Evolutionary conservation across 2,329 filamentous ascomycete genomes (phyloP).

Genomic region (Colletotrichum gigasporum): DNA sequence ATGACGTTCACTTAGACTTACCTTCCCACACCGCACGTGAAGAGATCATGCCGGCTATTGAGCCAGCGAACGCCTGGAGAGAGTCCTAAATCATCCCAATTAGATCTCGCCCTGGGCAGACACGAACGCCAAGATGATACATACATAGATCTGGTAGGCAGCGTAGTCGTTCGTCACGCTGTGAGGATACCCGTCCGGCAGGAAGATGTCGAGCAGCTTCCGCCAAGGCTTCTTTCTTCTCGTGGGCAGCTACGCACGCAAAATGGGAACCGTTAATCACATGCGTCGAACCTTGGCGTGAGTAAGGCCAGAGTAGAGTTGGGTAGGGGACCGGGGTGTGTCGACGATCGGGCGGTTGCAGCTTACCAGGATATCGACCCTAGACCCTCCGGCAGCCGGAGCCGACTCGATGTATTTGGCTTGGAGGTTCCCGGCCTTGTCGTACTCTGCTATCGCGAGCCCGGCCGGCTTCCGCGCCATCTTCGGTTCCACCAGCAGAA

Average conservation of each 20-base stretch:
- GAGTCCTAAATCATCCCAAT: slow-evolving; percentile 12
- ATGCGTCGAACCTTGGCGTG: background rate
- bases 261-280: slow-evolving; percentile 1
- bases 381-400: slow-evolving; percentile 1
- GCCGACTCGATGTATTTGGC: slow-evolving; percentile 26
- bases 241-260: slow-evolving; percentile 1
- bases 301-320: too few species aligned
- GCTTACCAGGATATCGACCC: slow-evolving; percentile 26
- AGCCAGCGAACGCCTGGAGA: slow-evolving; percentile 25
- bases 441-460: slow-evolving; percentile 18
- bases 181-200: slow-evolving; percentile 25
- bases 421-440: slow-evolving; percentile 24
- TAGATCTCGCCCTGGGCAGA: too few species aligned
- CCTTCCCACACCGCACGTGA: slow-evolving; percentile 30
- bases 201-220: slow-evolving; percentile 20
- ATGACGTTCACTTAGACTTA: background rate
- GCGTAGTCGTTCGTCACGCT: slow-evolving; percentile 29
- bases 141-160: slow-evolving; percentile 24
- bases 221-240: slow-evolving; percentile 21
- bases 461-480: background rate
- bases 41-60: slow-evolving; percentile 30
- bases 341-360: background rate
- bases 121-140: background rate
- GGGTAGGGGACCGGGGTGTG: too few species aligned
- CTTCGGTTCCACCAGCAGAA: background rate